Evolutionary conservation across 2,329 filamentous ascomycete genomes (phyloP), one percentile per base, ranked within the genome.

Genomic region (Blastomyces parvus): DNA sequence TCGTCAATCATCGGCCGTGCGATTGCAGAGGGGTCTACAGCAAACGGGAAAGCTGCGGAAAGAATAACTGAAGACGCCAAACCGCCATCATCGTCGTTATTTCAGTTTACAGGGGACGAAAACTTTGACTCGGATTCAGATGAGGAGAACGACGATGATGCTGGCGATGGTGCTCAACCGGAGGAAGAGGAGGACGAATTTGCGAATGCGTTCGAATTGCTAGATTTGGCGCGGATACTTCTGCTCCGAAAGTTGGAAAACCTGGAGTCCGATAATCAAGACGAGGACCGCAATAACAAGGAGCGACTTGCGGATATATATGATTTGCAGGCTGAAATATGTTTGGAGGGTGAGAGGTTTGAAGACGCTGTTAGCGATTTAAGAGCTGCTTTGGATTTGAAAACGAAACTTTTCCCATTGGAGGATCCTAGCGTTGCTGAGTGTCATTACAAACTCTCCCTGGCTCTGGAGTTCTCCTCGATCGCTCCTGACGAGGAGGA

Each of bases 341-440:
- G 89, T n/a, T 82, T 99, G 36, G 94, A 99, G 78, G 96, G 94
- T 69, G 94, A 97, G 77, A 87, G 89, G 79, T 99, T 96, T 73
- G 82, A 85, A 52, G 88, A 90, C 68, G 93, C 94, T n/a, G 89
- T 96, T 61, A 83, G 86, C 57, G 94, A 99, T 76, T 86, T 90
- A 61, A 86, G 86, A 69, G 85, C 88, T 17, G 87, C 91, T 0
- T 84, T 97, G 59, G 84, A 84, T 50, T 84, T 95, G 70, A 95
- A 95, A 77, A 78, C 89, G 69, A 83, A 88, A 60, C 82, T 97
- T 2, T 91, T 90, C 72, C 83, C 90, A 0, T 82, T 88, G 59
- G 90, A 95, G 66, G 91, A 90, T 17, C 89, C 91, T 69, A 83
- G 95, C 60, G 84, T 97, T 63, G 93, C 94, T 52, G 94, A 99